phyloP scores from a whole-genome alignment of 441 rosid genomes.

The Populus trichocarpa region DNA sequence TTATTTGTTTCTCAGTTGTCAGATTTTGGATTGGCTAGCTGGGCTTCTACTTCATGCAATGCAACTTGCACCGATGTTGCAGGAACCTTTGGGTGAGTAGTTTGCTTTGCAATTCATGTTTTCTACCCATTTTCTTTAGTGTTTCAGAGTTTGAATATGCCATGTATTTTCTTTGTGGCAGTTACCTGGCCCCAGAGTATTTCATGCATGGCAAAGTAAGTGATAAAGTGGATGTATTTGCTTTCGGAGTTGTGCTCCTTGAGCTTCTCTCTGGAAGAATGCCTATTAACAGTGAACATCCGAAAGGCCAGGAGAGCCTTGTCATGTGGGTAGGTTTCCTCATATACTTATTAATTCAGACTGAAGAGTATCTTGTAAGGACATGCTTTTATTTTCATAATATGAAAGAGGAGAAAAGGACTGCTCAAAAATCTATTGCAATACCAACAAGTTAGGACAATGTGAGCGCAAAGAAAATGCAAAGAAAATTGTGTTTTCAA shows the following conservation, averaged over 20 bases:
- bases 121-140: not conserved
- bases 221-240: conserved; percentile 87
- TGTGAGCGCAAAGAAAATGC: not conserved
- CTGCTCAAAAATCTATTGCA: not conserved
- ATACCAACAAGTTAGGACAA: not conserved
- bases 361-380: not conserved
- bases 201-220: conserved; percentile 85
- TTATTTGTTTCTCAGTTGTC: conserved; percentile 55
- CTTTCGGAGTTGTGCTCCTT: conserved; percentile 86
- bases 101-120: not conserved
- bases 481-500: not conserved
- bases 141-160: not conserved
- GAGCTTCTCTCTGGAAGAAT: conserved; percentile 88
- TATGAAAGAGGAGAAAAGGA: not conserved
- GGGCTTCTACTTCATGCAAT: conserved; percentile 47
- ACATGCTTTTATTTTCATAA: not conserved
- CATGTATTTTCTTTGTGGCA: conserved; percentile 25
- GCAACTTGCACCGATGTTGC: conserved; percentile 56
- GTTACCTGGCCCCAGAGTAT: conserved; percentile 95
- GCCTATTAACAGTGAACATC: conserved; percentile 56
- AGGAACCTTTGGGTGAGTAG: conserved; percentile 81
- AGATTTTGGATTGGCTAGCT: conserved; percentile 87
- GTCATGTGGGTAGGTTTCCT: conserved; percentile 78
- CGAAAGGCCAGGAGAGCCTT: conserved; percentile 79
- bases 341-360: not conserved